A percentile compares a stretch with the other conserved stretches of the same genome.
Evolutionary conservation across 78 protist species (phyloP).

Genomic region (Dictyostelium capitatum): DNA sequence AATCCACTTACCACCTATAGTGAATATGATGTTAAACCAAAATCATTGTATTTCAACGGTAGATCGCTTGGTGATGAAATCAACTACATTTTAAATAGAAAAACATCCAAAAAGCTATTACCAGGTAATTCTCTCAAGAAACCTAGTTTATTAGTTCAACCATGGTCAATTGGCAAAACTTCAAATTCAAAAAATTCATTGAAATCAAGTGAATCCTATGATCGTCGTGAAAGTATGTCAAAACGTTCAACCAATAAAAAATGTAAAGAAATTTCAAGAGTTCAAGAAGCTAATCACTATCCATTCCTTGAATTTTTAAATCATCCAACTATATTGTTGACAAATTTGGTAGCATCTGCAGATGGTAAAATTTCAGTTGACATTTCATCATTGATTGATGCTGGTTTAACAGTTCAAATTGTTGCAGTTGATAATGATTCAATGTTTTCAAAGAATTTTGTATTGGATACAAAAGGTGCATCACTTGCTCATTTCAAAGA

Average conservation of each 20-base stretch:
- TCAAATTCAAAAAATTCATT: neutral
- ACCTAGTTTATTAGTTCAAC: slow-evolving; percentile 46
- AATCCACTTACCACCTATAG: neutral
- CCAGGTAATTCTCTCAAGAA: slow-evolving; percentile 75
- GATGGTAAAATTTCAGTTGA: slow-evolving; percentile 6
- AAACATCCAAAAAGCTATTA: slow-evolving; percentile 14
- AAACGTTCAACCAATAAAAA: neutral
- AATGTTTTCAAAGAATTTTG: slow-evolving; percentile 10
- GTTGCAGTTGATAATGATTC: slow-evolving; percentile 48
- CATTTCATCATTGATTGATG: neutral
- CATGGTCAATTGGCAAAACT: slow-evolving; percentile 56
- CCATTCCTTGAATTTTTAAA: slow-evolving; percentile 46
- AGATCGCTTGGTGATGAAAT: slow-evolving; percentile 71
- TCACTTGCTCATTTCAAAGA: slow-evolving; percentile 33
- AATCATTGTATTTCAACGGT: slow-evolving; percentile 54
- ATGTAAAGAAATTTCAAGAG: neutral
- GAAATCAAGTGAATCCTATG: neutral
- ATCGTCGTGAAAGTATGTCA: neutral
- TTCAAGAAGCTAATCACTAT: neutral
- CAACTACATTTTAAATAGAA: slow-evolving; percentile 63
- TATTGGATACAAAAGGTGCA: neutral
- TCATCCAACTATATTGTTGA: slow-evolving; percentile 12
- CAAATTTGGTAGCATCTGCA: slow-evolving; percentile 32
- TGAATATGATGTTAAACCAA: neutral
- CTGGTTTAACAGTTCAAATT: neutral